These are phyloP conservation scores for Vaccinium vitisidaea DNA, from an alignment of 148 eudicot species.

Conservation along the genomic window DNA sequence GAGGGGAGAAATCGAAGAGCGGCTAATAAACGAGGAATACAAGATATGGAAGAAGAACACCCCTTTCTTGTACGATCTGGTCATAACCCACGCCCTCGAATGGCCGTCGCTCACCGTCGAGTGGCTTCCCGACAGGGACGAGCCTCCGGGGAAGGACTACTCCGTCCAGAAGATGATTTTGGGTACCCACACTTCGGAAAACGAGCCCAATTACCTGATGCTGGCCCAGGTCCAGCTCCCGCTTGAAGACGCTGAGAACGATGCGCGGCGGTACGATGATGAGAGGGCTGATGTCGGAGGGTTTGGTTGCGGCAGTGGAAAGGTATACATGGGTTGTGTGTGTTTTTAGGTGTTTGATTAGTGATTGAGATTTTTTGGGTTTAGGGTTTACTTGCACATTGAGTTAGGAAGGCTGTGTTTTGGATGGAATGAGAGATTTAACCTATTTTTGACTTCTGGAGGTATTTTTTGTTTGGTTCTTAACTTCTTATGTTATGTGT, in stretches of 20 bases:
- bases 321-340: constrained; percentile 42
- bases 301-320: constrained; percentile 69
- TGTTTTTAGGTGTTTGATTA: neutral
- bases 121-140: constrained; percentile 77
- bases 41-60: constrained; percentile 93
- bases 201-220: constrained; percentile 84
- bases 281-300: constrained; percentile 63
- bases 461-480: neutral
- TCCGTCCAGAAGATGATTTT: constrained; percentile 87
- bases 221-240: constrained; percentile 90
- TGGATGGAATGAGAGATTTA: neutral
- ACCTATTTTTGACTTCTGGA: neutral
- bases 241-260: constrained; percentile 68
- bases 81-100: constrained; percentile 78
- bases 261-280: constrained; percentile 66
- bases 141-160: constrained; percentile 86
- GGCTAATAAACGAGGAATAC: constrained; percentile 79
- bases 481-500: neutral
- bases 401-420: neutral
- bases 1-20: constrained; percentile 71
- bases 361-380: neutral
- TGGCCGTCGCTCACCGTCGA: constrained; percentile 97
- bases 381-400: neutral
- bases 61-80: constrained; percentile 79
- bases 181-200: constrained; percentile 84